Evolutionary conservation across 2,329 filamentous ascomycete species (phyloP).

Genomic region (Neocatenulostroma microsporum): DNA sequence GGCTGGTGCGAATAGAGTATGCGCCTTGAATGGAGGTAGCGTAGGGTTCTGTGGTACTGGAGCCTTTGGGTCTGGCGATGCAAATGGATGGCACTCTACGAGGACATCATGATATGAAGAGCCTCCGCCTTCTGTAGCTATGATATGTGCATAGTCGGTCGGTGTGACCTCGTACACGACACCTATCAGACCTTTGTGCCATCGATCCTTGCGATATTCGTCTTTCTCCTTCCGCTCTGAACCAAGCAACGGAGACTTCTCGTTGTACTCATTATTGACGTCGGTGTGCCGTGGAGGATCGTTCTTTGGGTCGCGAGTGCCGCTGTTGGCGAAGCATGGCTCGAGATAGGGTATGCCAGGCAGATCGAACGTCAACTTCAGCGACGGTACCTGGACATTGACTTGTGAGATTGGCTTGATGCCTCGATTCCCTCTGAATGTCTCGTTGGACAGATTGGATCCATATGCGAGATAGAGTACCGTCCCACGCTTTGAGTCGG

Average conservation of each 20-base stretch:
- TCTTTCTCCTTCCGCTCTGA: conserved; percentile 8
- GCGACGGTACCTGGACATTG: conserved; percentile 71
- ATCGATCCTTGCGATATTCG: conserved; percentile 45
- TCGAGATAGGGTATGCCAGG: conserved; percentile 79
- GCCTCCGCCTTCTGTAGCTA: conserved; percentile 84
- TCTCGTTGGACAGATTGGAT: conserved; percentile 74
- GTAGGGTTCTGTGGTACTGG: conserved; percentile 57
- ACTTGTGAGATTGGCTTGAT: conserved; percentile 74
- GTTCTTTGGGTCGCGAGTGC: conserved; percentile 44
- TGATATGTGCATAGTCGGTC: conserved; percentile 74
- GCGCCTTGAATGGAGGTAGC: conserved; percentile 65
- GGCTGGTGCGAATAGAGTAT: conserved; percentile 69
- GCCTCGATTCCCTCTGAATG: conserved; percentile 67
- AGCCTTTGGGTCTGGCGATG: conserved; percentile 42
- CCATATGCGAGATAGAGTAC: conserved; percentile 61
- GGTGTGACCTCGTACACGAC: conserved; percentile 92
- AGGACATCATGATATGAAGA: conserved; percentile 75
- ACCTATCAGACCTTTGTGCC: conserved; percentile 74
- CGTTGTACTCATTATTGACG: conserved; percentile 9
- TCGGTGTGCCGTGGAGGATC: conserved; percentile 10
- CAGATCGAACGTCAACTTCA: conserved; percentile 76
- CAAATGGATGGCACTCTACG: conserved; percentile 67
- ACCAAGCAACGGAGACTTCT: conserved; percentile 30
- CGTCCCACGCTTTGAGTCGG: conserved; percentile 15
- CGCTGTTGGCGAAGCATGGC: conserved; percentile 85